Base-by-base conservation (phyloP, 352 stramenopile species). In the Pythium grandisporangium region DNA sequence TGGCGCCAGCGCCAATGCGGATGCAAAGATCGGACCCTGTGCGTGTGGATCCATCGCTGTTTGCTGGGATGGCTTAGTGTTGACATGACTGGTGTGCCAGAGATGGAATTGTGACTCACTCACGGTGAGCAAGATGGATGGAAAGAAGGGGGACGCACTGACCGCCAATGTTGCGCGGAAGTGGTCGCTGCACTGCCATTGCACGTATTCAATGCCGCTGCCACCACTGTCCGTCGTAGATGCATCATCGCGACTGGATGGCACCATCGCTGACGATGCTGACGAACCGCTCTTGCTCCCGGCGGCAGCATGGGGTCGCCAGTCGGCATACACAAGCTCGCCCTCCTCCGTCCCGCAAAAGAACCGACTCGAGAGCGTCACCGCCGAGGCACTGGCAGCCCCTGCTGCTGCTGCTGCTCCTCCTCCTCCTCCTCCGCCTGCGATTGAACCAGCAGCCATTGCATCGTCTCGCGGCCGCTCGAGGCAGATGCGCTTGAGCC, bases 71-170 rank as follows among this genome's bases (percentile, higher is more conserved):
- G n/a, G n/a, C n/a, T n/a, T n/a, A n/a, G n/a, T 63, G 47, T 30
- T 43, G 24, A 63, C 51, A 35, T 81, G 68, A n/a, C 60, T 59
- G 20, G 90, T 70, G 46, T 92, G 95, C 87, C 89, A 97, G 27
- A 97, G 66, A 48, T 97, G 84, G 40, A 97, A 97, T 39, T 83
- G 83, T 17, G 80, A 84, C 47, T 96, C 84, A 35, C 75, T 89
- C 30, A 93, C 81, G 0, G 73, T 92, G 17, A 97, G 56, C 12
- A 96, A 55, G 38, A 97, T 88, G 23, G 72, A 80, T 11, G 78
- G 59, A 59, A 96, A 96, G 63, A 97, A 97, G 0, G 87, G 87
- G 33, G 85, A 97, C 37, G 81, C 61, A 24, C 82, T 70, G 6
- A 96, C 42, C 0, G 58, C 61, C n/a, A 95, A 53, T 42, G 76